Conservation (phyloP, 345 rosid species). For the Nephelium lappaceum region DNA sequence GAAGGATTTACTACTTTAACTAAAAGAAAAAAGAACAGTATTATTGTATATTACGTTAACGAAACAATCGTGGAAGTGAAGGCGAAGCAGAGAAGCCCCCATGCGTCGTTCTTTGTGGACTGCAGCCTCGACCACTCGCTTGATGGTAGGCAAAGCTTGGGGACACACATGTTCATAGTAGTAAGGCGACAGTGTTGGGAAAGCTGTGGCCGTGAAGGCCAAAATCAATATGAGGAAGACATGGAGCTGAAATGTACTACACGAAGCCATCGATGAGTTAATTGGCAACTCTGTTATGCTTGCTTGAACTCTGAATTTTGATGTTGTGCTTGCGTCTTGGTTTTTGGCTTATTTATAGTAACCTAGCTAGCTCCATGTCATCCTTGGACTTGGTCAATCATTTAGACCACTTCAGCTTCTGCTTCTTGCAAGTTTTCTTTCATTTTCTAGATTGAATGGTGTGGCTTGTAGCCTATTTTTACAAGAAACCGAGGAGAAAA, state of each 20-base stretch:
- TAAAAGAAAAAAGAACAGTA: background rate
- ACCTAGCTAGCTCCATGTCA: background rate
- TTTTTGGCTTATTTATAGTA: slow-evolving; percentile 1
- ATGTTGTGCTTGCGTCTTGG: background rate
- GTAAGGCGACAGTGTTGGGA: slow-evolving; percentile 39
- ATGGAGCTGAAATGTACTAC: slow-evolving; percentile 6
- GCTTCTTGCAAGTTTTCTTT: background rate
- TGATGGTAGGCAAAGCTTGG: slow-evolving; percentile 47
- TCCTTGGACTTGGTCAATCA: slow-evolving; percentile 1
- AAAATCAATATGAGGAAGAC: slow-evolving; percentile 13
- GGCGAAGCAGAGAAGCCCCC: slow-evolving; percentile 64
- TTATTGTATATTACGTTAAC: slow-evolving; percentile 2
- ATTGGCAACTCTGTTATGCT: background rate
- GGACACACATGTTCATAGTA: slow-evolving; percentile 62
- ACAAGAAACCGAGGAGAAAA: background rate
- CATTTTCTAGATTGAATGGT: background rate
- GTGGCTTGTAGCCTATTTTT: background rate
- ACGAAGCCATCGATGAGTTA: slow-evolving; percentile 27
- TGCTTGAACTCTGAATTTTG: background rate
- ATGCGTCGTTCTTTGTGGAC: slow-evolving; percentile 50
- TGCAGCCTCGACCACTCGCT: slow-evolving; percentile 40
- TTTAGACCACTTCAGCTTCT: background rate
- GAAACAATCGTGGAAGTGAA: slow-evolving; percentile 44
- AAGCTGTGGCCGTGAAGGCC: slow-evolving; percentile 18
- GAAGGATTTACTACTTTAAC: background rate